Base-by-base conservation (phyloP, 331 rosid species). In the Rhamnella rubrinervis region DNA sequence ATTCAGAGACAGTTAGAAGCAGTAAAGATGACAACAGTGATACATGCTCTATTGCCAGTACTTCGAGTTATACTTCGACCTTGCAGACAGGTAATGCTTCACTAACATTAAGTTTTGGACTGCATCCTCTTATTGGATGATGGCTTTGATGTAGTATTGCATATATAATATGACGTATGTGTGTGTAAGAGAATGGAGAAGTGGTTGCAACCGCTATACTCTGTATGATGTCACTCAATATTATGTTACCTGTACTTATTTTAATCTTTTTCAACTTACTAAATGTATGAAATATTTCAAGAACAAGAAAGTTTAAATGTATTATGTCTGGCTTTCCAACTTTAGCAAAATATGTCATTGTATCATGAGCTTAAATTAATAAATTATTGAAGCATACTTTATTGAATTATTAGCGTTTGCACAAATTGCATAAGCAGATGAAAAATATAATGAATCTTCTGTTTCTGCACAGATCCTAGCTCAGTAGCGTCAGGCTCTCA, bases 81-180 rank as follows among this genome's bases (percentile, higher is more conserved):
- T 68, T 85, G 49, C 93, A 26, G 55, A 83, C 88, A 76, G 98
- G 98, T 93, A 85, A 7, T 38, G 71, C 51, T 1, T 17, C 28
- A 63, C 51, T 65, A 38, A 1, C 5, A 31, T 41, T 23, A 61
- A 63, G 66, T 70, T 85, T 55, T 67, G 64, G 57, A 55, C 62
- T 63, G 18, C 61, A 16, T 26, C 26, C 63, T 44, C 63, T 69
- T 56, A 15, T 55, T 55, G 50, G 49, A 51, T n/a, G 9, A 68
- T 39, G 49, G 20, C 59, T 71, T 14, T 63, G 58, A 15, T 26
- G 26, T 61, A 39, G 62, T 26, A 61, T 70, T 25, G 47, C 39
- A 11, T 17, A 6, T 20, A 55, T n/a, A 20, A 28, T 66, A 23
- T 35, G 15, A 47, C 7, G 49, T 19, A 46, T 31, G 35, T 31